These are phyloP conservation scores for Aspergillus vadensis DNA, from an alignment of 2,329 filamentous ascomycete species.

Conservation along the genomic window DNA sequence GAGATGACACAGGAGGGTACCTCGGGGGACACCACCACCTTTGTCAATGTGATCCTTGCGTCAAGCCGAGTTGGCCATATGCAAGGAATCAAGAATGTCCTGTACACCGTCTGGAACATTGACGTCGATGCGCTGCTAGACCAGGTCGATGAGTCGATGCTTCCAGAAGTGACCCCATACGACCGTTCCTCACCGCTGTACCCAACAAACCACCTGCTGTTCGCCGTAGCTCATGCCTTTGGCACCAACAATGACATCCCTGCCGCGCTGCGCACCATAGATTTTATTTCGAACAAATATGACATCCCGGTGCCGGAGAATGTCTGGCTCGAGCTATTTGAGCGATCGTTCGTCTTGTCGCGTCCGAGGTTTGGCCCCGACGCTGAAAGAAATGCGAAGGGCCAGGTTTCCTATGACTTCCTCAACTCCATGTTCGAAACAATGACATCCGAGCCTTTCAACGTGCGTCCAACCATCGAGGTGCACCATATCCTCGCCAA, in stretches of 20 bases:
- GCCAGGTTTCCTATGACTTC: constrained; percentile 45
- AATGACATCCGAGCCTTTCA: constrained; percentile 62
- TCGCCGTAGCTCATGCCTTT: constrained; percentile 68
- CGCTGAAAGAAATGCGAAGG: constrained; percentile 27
- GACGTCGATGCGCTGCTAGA: constrained; percentile 48
- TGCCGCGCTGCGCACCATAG: constrained; percentile 60
- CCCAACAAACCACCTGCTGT: constrained; percentile 62
- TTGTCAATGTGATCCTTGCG: constrained; percentile 56
- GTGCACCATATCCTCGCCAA: constrained; percentile 51
- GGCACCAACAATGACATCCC: constrained; percentile 66
- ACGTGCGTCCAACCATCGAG: constrained; percentile 58
- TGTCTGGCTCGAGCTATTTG: constrained; percentile 68
- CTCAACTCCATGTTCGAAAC: constrained; percentile 59
- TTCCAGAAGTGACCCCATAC: constrained; percentile 44
- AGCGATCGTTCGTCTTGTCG: constrained; percentile 65
- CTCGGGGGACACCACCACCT: constrained; percentile 55
- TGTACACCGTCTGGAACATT: constrained; percentile 58
- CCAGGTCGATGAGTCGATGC: constrained; percentile 33
- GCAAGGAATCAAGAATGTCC: constrained; percentile 48
- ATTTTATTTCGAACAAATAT: constrained; percentile 64
- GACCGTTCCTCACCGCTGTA: constrained; percentile 55
- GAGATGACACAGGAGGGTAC: constrained; percentile 51
- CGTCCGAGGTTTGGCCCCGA: constrained; percentile 42
- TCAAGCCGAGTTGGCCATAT: constrained; percentile 56
- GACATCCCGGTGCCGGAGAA: constrained; percentile 57